phyloP scores from a whole-genome alignment of 805 yeast species.

The Cyberlindnera americana region DNA sequence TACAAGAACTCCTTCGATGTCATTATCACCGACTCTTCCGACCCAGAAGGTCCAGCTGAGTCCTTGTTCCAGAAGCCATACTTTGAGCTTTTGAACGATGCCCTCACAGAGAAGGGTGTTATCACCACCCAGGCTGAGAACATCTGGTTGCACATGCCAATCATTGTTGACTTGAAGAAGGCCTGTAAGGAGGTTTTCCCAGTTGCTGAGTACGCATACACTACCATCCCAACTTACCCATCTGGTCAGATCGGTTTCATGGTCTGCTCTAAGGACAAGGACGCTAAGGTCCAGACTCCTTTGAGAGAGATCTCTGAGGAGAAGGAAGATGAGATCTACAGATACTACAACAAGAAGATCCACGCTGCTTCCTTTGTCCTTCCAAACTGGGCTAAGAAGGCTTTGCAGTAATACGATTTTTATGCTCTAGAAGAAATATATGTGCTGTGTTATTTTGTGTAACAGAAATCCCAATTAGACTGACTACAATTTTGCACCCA shows the following conservation, averaged over 20 bases:
- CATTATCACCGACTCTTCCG: slow-evolving; percentile 94
- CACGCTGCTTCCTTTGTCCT: slow-evolving; percentile 88
- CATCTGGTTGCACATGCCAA: slow-evolving; percentile 86
- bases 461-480: too few relatives aligned
- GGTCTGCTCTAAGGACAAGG: slow-evolving; percentile 81
- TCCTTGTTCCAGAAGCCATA: slow-evolving; percentile 88
- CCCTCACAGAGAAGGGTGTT: slow-evolving; percentile 92
- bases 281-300: slow-evolving; percentile 65
- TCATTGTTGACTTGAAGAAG: slow-evolving; percentile 75
- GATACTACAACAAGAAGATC: slow-evolving; percentile 78
- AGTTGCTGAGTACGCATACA: slow-evolving; percentile 84
- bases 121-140: slow-evolving; percentile 93
- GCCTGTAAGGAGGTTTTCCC: slow-evolving; percentile 87
- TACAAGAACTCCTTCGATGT: slow-evolving; percentile 87
- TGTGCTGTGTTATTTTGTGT: too few relatives aligned
- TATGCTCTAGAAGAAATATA: too few relatives aligned
- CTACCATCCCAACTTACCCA: slow-evolving; percentile 95
- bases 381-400: slow-evolving; percentile 83
- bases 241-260: slow-evolving; percentile 98
- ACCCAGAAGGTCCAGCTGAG: slow-evolving; percentile 98
- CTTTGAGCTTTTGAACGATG: slow-evolving; percentile 77
- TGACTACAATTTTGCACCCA: too few relatives aligned
- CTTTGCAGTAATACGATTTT: slow-evolving; percentile 31
- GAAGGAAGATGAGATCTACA: slow-evolving; percentile 61
- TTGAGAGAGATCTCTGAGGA: slow-evolving; percentile 58